A percentile compares a stretch with the other conserved stretches of the same genome.
Evolutionary conservation across 129 eudicot species (phyloP).

Genomic region (Solidago caesia): DNA sequence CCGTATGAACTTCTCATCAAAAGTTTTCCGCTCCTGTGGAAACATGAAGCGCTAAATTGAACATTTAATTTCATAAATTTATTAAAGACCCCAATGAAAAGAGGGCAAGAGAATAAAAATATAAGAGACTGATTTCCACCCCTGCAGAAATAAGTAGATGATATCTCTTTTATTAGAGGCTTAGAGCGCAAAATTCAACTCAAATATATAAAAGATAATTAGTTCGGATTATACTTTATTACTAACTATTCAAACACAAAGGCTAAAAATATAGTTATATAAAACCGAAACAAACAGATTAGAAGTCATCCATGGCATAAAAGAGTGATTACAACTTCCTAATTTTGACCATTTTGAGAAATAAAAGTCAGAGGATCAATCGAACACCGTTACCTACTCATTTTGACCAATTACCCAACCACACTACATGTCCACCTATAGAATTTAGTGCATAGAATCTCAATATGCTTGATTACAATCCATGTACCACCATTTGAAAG

Average conservation of each 20-base stretch:
- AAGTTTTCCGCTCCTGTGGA: constrained; percentile 71
- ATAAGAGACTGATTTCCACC: constrained; percentile 7
- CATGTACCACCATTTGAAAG: not conserved
- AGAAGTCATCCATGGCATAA: too few species aligned
- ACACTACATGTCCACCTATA: not conserved
- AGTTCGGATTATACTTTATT: not conserved
- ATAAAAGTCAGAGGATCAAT: not conserved
- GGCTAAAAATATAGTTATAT: too few species aligned
- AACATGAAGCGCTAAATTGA: not conserved
- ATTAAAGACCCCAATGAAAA: not conserved
- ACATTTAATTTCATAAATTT: not conserved
- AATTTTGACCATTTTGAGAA: not conserved
- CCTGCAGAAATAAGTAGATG: not conserved
- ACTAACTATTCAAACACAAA: too few species aligned
- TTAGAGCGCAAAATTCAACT: too few species aligned
- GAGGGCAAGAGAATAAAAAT: not conserved
- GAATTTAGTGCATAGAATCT: not conserved
- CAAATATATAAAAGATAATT: not conserved
- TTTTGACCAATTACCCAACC: not conserved
- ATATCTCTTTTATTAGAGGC: constrained; percentile 3
- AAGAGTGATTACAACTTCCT: not conserved
- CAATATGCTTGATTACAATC: not conserved
- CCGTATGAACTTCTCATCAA: constrained; percentile 77
- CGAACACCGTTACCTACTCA: not conserved
- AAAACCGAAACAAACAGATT: too few species aligned